Evolutionary conservation across 1,284 basidiomycete genomes (phyloP).

Genomic region (Pseudozyma hubeiensis): DNA sequence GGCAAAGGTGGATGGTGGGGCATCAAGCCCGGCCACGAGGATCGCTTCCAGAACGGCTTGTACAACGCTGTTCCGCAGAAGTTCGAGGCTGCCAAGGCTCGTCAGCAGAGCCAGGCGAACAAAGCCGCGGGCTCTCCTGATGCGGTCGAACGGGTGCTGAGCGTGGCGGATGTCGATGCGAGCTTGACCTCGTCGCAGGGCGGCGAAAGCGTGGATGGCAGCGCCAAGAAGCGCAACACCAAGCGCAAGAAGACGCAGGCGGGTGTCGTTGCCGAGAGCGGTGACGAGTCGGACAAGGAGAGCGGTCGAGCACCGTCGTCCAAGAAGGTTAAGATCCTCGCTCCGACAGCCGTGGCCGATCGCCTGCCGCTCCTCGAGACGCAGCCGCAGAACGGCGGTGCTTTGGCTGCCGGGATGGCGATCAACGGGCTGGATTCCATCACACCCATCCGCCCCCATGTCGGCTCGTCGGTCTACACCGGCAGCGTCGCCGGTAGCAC

Average conservation of each 20-base stretch:
- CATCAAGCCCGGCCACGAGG: constrained; percentile 67
- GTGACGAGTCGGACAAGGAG: constrained; percentile 37
- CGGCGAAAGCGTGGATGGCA: constrained; percentile 12
- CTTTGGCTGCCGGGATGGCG: constrained; percentile 22
- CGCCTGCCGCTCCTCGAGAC: constrained; percentile 49
- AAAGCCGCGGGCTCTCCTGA: constrained; percentile 26
- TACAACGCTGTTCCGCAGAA: constrained; percentile 53
- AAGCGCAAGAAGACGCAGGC: constrained; percentile 45
- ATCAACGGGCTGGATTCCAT: constrained; percentile 38
- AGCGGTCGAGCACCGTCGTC: constrained; percentile 14
- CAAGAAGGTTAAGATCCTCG: constrained; percentile 30
- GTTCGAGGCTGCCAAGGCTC: constrained; percentile 49
- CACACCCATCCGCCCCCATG: constrained; percentile 46
- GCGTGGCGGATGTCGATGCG: constrained; percentile 7
- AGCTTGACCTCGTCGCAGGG: constrained; percentile 3
- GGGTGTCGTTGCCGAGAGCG: constrained; percentile 26
- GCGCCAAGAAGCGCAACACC: constrained; percentile 43
- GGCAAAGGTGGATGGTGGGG: constrained; percentile 71
- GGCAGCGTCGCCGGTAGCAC: constrained; percentile 54
- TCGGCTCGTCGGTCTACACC: constrained; percentile 33
- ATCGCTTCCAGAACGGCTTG: constrained; percentile 62
- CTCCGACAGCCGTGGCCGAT: constrained; percentile 11
- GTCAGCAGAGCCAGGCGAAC: constrained; percentile 25
- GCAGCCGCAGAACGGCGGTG: constrained; percentile 27
- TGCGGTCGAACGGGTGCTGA: constrained; percentile 20